Base-by-base conservation (phyloP, 164 flowering plant genomes). In the Dillenia suffruticosa region DNA sequence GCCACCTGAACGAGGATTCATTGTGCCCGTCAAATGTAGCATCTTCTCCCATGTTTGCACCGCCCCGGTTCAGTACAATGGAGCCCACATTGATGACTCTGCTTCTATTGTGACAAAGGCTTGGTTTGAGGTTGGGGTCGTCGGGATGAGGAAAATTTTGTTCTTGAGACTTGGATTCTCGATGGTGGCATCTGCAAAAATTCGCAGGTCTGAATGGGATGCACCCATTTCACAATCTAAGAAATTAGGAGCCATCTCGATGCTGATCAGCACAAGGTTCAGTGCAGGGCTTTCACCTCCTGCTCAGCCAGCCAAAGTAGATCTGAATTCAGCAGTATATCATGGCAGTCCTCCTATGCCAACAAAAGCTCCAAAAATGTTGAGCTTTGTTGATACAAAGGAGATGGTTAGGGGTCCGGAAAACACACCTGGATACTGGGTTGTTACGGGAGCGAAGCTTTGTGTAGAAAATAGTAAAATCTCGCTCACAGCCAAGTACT, bases 381-480 rank as follows among this genome's bases (percentile, higher is more conserved):
- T 75, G 4, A 76, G 40, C 66, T 83, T 87, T 72, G 89, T 94
- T 47, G 87, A 87, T 50, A 82, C 82, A 5, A 82, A 74, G 65
- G 97, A 90, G 61, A 84, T 76, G 80, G 77, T 81, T 47, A 72
- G 98, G 51, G 98, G 98, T 0, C 98, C 98, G 0, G 95, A 89
- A 72, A 83, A 87, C 51, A 62, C 64, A 8, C 98, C 97, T 7
- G 98, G 98, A 44, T 82, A 83, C 68, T 94, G 98, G 98, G 91
- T 89, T 65, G 90, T 90, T 26, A 86, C 96, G 1, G 98, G 98
- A 22, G 97, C 89, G 6, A 93, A 83, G 78, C 86, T 94, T 7
- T 77, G 82, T 43, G 80, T 87, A 1, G 93, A 84, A 56, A 77
- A 77, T 49, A 84, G 94, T 17, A 84, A 71, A 71, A 86, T 94